Conservation (phyloP, 495 filamentous ascomycete genomes). For the Rostrohypoxylon terebratum region DNA sequence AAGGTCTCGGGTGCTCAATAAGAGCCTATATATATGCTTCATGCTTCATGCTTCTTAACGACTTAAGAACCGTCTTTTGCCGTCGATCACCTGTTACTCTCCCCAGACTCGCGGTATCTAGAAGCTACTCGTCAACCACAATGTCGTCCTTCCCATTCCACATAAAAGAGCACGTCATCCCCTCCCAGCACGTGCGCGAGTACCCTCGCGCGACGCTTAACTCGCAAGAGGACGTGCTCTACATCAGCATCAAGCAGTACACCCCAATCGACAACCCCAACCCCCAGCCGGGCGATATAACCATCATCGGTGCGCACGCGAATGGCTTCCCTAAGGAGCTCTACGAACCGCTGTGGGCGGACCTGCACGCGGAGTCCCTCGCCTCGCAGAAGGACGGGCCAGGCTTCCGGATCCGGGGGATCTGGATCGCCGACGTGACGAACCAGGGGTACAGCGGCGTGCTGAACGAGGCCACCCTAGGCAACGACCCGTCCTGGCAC, state of each 20-base stretch:
- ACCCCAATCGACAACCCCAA: slow-evolving; percentile 73
- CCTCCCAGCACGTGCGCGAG: slow-evolving; percentile 77
- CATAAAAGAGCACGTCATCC: slow-evolving; percentile 68
- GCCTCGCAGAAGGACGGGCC: slow-evolving; percentile 40
- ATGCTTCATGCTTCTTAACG: background rate
- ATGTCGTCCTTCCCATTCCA: slow-evolving; percentile 46
- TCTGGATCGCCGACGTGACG: slow-evolving; percentile 88
- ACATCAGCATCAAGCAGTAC: slow-evolving; percentile 86
- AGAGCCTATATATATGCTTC: background rate
- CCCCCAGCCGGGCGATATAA: slow-evolving; percentile 78
- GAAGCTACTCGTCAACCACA: background rate
- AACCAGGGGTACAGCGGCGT: slow-evolving; percentile 80
- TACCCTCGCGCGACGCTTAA: slow-evolving; percentile 72
- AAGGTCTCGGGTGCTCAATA: slow-evolving; percentile 7
- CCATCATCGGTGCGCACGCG: slow-evolving; percentile 85
- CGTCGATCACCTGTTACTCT: background rate
- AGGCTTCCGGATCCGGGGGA: slow-evolving; percentile 77
- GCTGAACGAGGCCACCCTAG: slow-evolving; percentile 77
- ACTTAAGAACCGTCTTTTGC: background rate
- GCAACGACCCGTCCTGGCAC: slow-evolving; percentile 88
- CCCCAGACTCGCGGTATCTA: background rate
- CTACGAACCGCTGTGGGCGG: slow-evolving; percentile 89
- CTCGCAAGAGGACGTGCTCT: slow-evolving; percentile 71
- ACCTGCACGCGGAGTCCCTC: slow-evolving; percentile 66
- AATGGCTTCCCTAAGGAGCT: slow-evolving; percentile 96